Percentiles rank a stretch among this genome's conserved stretches.
Conservation (phyloP, 345 rosid species). For the Eucalyptus coolabah region DNA sequence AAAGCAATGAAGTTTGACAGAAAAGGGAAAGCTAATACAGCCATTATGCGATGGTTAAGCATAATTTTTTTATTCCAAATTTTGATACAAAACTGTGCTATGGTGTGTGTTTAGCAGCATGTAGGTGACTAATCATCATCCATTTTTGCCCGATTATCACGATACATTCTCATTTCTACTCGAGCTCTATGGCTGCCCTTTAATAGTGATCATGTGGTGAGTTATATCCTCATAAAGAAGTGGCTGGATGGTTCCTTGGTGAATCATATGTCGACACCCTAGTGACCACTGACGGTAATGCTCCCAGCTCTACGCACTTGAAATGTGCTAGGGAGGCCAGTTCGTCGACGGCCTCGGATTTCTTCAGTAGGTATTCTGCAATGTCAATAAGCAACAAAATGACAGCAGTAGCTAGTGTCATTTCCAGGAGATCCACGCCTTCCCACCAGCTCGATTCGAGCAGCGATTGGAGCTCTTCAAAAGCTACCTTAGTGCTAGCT, state of each 20-base stretch:
- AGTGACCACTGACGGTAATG: background rate
- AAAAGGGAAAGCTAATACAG: background rate
- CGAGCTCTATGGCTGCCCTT: background rate
- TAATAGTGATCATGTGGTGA: background rate
- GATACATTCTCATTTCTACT: background rate
- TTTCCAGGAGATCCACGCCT: background rate
- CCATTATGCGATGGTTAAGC: background rate
- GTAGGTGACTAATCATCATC: background rate
- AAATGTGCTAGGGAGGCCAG: slow-evolving; percentile 9
- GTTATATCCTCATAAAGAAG: background rate
- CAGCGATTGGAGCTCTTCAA: background rate
- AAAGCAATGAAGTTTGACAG: background rate
- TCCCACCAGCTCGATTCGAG: slow-evolving; percentile 3
- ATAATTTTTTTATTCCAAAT: background rate
- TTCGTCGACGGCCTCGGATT: slow-evolving; percentile 14
- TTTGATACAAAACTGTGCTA: background rate
- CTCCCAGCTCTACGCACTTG: background rate
- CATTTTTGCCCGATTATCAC: background rate
- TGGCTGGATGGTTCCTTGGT: background rate
- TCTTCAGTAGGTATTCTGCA: slow-evolving; percentile 8
- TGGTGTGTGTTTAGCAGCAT: background rate
- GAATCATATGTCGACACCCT: background rate
- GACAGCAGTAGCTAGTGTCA: background rate
- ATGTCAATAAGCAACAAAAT: slow-evolving; percentile 17
- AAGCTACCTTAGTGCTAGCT: slow-evolving; percentile 4